Conservation (phyloP, 768 basidiomycete species). For the Peribolospora kevripleyi region DNA sequence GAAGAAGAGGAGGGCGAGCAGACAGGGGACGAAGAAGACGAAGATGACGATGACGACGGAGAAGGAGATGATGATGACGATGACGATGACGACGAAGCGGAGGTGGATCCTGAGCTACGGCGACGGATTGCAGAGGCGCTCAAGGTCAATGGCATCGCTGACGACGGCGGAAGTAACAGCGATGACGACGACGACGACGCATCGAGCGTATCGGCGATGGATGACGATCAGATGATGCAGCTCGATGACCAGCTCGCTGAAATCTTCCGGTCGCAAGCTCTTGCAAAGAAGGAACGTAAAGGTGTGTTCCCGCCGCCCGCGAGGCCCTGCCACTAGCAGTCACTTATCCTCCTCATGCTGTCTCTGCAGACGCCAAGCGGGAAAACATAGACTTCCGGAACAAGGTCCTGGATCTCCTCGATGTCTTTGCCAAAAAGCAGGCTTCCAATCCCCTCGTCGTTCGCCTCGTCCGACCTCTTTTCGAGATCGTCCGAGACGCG, state of each 20-base stretch:
- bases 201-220: conserved; percentile 31
- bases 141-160: conserved; percentile 20
- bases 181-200: conserved; percentile 28
- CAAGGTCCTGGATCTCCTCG: conserved; percentile 81
- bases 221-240: conserved; percentile 96
- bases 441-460: conserved; percentile 44
- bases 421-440: conserved; percentile 54
- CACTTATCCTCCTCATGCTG: conserved; percentile 20
- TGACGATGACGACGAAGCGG: conserved; percentile 16
- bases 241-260: conserved; percentile 77
- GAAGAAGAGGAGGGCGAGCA: conserved; percentile 15
- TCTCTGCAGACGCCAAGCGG: conserved; percentile 36
- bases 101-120: conserved; percentile 32
- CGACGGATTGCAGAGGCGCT: conserved; percentile 31
- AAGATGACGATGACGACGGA: conserved; percentile 16
- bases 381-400: conserved; percentile 93
- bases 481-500: conserved; percentile 44
- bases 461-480: conserved; percentile 45
- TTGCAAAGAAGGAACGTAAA: conserved; percentile 38
- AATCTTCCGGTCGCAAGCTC: conserved; percentile 47
- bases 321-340: neutral
- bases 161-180: conserved; percentile 30
- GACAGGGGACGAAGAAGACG: conserved; percentile 18
- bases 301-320: conserved; percentile 24
- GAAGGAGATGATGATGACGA: conserved; percentile 28